Percentiles rank a stretch among this genome's conserved stretches.
phyloP scores from a whole-genome alignment of 75 land plant species.

The Cryptomeria japonica region DNA sequence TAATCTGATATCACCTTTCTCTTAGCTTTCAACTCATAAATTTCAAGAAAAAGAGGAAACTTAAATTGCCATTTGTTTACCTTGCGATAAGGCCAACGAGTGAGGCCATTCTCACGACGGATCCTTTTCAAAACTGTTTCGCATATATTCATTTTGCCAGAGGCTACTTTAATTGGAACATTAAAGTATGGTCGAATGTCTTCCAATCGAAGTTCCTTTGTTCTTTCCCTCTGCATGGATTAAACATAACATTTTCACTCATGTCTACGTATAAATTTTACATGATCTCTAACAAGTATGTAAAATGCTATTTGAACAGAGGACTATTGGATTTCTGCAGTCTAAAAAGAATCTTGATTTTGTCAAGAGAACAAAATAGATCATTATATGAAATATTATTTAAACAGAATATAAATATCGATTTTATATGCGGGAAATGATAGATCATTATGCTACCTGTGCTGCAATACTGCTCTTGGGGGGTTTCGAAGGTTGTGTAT shows the following conservation, averaged over 20 bases:
- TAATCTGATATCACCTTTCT: conserved; percentile 25
- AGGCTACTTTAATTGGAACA: conserved; percentile 75
- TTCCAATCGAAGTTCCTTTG: conserved; percentile 47
- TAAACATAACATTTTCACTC: not conserved
- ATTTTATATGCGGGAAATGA: not conserved
- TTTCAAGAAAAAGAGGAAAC: not conserved
- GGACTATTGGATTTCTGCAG: no score
- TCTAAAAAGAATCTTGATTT: no score
- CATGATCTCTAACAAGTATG: not conserved
- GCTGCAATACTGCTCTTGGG: not conserved
- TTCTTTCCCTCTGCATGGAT: conserved; percentile 69
- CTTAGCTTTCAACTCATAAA: not conserved
- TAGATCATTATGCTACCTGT: not conserved
- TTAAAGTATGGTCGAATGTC: conserved; percentile 55
- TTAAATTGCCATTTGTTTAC: conserved; percentile 18
- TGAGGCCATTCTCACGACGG: conserved; percentile 61
- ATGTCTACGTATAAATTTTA: not conserved
- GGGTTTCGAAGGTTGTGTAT: not conserved
- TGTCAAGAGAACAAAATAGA: no score
- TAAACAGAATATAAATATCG: not conserved
- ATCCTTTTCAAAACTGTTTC: conserved; percentile 75
- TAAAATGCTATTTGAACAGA: not conserved
- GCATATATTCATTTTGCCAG: conserved; percentile 54
- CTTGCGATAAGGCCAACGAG: conserved; percentile 85
- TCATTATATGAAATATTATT: not conserved